phyloP scores from a whole-genome alignment of 306 rosid genomes.

The Morella rubra region DNA sequence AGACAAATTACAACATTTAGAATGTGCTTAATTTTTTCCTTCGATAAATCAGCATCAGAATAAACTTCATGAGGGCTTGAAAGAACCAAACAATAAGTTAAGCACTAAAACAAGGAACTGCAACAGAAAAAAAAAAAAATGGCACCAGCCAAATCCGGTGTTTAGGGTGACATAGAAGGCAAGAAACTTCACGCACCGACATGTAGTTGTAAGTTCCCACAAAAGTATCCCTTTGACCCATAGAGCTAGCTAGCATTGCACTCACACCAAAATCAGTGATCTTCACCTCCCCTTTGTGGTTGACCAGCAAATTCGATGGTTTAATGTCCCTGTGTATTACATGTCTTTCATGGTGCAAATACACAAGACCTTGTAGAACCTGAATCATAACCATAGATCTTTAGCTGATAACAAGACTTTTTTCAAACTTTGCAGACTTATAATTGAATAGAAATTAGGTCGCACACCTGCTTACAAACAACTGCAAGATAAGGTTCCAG shows the following conservation, averaged over 20 bases:
- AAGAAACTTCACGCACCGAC: slow-evolving; percentile 76
- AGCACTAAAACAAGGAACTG: background rate
- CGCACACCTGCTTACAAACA: slow-evolving; percentile 87
- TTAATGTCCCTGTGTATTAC: slow-evolving; percentile 97
- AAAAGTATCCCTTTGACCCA: slow-evolving; percentile 97
- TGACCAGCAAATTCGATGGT: slow-evolving; percentile 91
- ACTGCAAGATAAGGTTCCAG: slow-evolving; percentile 99
- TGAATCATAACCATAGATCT: slow-evolving; percentile 34
- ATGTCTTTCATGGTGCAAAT: slow-evolving; percentile 91
- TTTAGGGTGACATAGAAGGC: slow-evolving; percentile 15
- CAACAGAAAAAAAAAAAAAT: background rate
- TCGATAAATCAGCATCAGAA: background rate
- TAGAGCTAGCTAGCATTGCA: slow-evolving; percentile 91
- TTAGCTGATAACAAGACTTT: slow-evolving; percentile 15
- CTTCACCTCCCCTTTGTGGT: slow-evolving; percentile 96
- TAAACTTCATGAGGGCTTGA: slow-evolving; percentile 5
- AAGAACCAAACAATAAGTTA: background rate
- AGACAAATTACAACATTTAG: slow-evolving; percentile 26
- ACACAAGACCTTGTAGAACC: slow-evolving; percentile 94
- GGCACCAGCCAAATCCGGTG: slow-evolving; percentile 2
- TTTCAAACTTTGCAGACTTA: slow-evolving; percentile 14
- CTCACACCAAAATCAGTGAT: slow-evolving; percentile 99
- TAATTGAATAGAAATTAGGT: slow-evolving; percentile 13
- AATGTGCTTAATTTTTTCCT: background rate
- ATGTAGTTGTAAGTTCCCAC: slow-evolving; percentile 98